Evolutionary conservation across 169 alveolate species (phyloP), one percentile per base, ranked within the genome.

Genomic region (Eimeria brunetti): DNA sequence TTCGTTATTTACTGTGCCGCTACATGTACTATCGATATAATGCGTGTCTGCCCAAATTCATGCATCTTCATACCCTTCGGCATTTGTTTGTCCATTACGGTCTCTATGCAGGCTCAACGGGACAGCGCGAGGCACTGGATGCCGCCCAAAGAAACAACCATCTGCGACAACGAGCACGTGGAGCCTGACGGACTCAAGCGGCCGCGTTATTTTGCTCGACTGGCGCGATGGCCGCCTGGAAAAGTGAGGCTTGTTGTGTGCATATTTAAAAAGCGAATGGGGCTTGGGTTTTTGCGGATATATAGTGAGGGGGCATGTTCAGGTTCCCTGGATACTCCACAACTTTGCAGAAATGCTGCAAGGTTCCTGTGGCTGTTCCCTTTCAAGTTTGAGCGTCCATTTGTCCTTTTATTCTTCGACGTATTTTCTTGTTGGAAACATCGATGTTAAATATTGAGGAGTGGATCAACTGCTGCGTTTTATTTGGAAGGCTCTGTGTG

Each of bases 171-270:
- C 81, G 41, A 90, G 95, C 95, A 76, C 95, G 71, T 90, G 95
- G 95, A 44, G 86, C 27, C 89, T 90, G 84, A 73, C 86, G 51
- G 95, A 90, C 69, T 53, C 95, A n/a, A 81, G 86, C 90, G 95
- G 95, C 27, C 95, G 95, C 41, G 86, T 81, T 16, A 90, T 90
- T 41, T 84, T 81, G 46, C 89, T 90, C 56, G 95, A 90, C 27
- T 90, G 95, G 95, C 64, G 89, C 18, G 95, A 90, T 24, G 89
- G 81, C 89, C 76, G 95, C 22, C 58, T 90, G 41, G 95, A 90
- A 33, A 90, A 81, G 95, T 90, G 83, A 41, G 89, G 18, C 71
- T 16, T 18, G 16, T 51, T 58, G 73, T 30, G 20, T 33, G 44
- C 44, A 67, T 12, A 9, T 67, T 2, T 11, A 24, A 18, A 24